Evolutionary conservation across 352 stramenopile species (phyloP).

Genomic region (Blastocystis sp.): DNA sequence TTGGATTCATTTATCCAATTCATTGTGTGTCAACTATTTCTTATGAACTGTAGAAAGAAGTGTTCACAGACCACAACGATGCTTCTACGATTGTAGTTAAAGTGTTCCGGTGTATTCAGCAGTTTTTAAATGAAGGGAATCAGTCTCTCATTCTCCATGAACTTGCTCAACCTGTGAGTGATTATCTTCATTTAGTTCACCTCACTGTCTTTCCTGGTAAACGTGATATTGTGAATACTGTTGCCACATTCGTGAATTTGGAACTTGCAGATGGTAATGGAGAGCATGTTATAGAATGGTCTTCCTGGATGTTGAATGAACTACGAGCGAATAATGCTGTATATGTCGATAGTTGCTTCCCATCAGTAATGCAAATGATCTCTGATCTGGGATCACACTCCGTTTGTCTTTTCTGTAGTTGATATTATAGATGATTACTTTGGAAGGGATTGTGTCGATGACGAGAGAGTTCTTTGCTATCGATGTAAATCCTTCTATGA

Average conservation of each 20-base stretch:
- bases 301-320: neutral
- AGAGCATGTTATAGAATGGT: neutral
- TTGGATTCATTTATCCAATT: neutral
- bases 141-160: neutral
- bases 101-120: neutral
- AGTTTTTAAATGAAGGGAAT: neutral
- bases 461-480: conserved; percentile 18
- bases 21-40: neutral
- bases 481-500: neutral
- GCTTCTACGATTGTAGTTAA: neutral
- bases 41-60: neutral
- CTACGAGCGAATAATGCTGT: neutral
- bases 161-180: neutral
- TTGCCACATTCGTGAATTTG: neutral
- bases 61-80: conserved; percentile 9
- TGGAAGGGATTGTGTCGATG: neutral
- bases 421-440: neutral
- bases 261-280: neutral
- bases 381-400: neutral
- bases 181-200: neutral
- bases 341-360: neutral
- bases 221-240: neutral
- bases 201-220: conserved; percentile 5
- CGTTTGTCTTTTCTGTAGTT: neutral
- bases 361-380: neutral